Evolutionary conservation across 306 rosid species (phyloP).

Genomic region (Ormosia semicastrata): DNA sequence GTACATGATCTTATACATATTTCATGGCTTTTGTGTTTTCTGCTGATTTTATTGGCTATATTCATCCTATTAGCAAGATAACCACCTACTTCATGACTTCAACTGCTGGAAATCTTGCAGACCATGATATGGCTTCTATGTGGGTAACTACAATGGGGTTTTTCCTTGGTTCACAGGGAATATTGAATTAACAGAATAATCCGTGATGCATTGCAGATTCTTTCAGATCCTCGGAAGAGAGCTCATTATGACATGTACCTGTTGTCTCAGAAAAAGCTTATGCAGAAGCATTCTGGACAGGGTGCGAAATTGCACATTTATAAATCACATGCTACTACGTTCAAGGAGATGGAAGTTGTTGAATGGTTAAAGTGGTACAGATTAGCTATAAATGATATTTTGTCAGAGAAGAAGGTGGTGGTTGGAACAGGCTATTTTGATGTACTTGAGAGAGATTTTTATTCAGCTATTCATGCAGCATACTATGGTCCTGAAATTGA

Average conservation of each 20-base stretch:
- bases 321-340: slow-evolving; percentile 37
- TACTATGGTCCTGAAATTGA: slow-evolving; percentile 85
- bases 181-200: slow-evolving; percentile 38
- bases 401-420: slow-evolving; percentile 68
- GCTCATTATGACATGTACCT: slow-evolving; percentile 73
- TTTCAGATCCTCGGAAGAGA: slow-evolving; percentile 83
- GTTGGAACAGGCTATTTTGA: slow-evolving; percentile 81
- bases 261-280: slow-evolving; percentile 62
- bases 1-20: slow-evolving; percentile 13
- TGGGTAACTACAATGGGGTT: slow-evolving; percentile 21
- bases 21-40: neutral
- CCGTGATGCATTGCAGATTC: slow-evolving; percentile 81
- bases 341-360: slow-evolving; percentile 84
- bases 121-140: neutral
- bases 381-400: slow-evolving; percentile 62
- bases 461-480: slow-evolving; percentile 81
- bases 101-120: slow-evolving; percentile 23
- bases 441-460: slow-evolving; percentile 81
- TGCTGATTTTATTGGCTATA: slow-evolving; percentile 10
- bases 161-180: slow-evolving; percentile 31
- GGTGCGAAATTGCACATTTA: slow-evolving; percentile 46
- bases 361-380: slow-evolving; percentile 95
- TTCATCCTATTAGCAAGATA: slow-evolving; percentile 15
- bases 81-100: slow-evolving; percentile 2
- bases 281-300: slow-evolving; percentile 41